phyloP scores from a whole-genome alignment of 163 green algal genomes.

The Botryococcus braunii region DNA sequence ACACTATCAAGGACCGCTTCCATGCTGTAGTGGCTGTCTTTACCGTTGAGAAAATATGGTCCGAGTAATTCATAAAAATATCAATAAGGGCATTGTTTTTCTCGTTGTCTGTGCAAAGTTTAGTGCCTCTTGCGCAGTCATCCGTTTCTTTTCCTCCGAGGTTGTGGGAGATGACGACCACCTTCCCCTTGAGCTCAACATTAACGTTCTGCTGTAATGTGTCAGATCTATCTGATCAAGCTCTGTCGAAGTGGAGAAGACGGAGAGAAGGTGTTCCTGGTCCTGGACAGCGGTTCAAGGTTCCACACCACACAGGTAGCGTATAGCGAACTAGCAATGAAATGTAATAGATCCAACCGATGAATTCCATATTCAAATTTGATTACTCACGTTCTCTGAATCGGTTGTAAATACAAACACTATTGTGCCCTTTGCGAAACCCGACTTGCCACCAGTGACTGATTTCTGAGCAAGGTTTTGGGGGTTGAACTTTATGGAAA shows the following conservation, averaged over 20 bases:
- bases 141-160: neutral
- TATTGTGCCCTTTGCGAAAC: too few species aligned
- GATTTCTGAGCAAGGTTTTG: too few species aligned
- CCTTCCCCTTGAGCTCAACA: neutral
- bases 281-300: conserved; percentile 82
- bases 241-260: conserved; percentile 73
- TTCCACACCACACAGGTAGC: conserved; percentile 80
- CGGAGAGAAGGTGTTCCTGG: conserved; percentile 82
- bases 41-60: neutral
- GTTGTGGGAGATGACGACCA: too few species aligned
- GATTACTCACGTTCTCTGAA: too few species aligned
- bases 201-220: neutral
- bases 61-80: neutral
- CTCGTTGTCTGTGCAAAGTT: neutral
- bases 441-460: too few species aligned
- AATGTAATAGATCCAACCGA: too few species aligned
- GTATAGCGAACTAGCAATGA: neutral
- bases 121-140: neutral
- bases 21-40: neutral
- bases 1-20: neutral
- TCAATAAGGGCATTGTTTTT: neutral
- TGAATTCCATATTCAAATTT: too few species aligned
- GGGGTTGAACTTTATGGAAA: too few species aligned
- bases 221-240: conserved; percentile 90
- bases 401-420: too few species aligned